Evolutionary conservation across 2,329 filamentous ascomycete genomes (phyloP).

Genomic region (Rasamsonia emersonii): DNA sequence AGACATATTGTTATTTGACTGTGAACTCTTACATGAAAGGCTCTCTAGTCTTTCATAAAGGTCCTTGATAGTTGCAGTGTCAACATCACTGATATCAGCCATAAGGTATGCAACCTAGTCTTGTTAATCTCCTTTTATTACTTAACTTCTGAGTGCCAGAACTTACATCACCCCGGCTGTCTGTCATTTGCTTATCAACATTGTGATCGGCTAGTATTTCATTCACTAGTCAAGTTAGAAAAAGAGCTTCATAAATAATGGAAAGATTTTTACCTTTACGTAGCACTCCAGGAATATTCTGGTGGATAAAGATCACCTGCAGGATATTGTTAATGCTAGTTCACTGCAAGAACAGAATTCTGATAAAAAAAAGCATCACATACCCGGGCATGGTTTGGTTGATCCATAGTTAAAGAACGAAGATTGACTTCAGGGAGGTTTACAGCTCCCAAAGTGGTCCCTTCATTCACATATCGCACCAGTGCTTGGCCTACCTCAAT

Average conservation of each 20-base stretch:
- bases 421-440: constrained; percentile 94
- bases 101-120: constrained; percentile 78
- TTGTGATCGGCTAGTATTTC: constrained; percentile 92
- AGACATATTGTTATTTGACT: too few relatives aligned
- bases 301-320: constrained; percentile 87
- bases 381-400: constrained; percentile 78
- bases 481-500: constrained; percentile 84
- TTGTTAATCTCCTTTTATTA: constrained; percentile 10
- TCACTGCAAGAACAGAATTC: neutral
- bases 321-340: constrained; percentile 16
- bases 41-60: constrained; percentile 75
- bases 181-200: constrained; percentile 97
- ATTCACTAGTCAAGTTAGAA: constrained; percentile 56
- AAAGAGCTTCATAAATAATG: constrained; percentile 4
- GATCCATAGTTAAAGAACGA: constrained; percentile 80
- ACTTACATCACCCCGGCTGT: constrained; percentile 78
- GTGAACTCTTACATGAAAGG: constrained; percentile 65
- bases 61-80: constrained; percentile 70
- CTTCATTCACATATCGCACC: constrained; percentile 92
- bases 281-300: constrained; percentile 91
- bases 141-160: neutral
- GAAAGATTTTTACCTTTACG: constrained; percentile 53
- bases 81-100: constrained; percentile 90
- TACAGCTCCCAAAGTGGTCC: constrained; percentile 80
- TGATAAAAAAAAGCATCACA: constrained; percentile 14